These are phyloP conservation scores for Acanthamoeba rhysodes DNA, from an alignment of 208 protist species.

Conservation along the genomic window DNA sequence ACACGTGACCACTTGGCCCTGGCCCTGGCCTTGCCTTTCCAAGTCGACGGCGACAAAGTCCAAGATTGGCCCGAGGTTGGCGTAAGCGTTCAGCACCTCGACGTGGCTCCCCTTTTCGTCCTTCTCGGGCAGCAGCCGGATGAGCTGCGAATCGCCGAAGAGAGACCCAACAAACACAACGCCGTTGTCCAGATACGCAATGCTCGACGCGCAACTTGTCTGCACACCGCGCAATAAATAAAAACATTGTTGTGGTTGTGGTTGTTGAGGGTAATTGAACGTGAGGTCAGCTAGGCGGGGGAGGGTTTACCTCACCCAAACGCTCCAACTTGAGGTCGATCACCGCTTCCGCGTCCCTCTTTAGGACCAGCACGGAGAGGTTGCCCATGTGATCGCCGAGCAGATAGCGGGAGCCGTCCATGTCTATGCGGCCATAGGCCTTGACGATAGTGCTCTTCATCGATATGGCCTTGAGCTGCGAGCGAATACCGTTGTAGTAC, in stretches of 20 bases:
- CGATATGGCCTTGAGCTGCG: constrained; percentile 10
- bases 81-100: constrained; percentile 83
- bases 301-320: constrained; percentile 44
- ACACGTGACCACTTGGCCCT: constrained; percentile 91
- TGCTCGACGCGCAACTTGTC: constrained; percentile 76
- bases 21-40: constrained; percentile 90
- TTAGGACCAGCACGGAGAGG: constrained; percentile 80
- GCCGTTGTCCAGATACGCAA: constrained; percentile 90
- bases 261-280: too few species aligned
- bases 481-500: constrained; percentile 83
- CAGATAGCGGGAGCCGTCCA: constrained; percentile 85
- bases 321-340: constrained; percentile 55
- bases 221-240: background rate
- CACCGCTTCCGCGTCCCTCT: constrained; percentile 60
- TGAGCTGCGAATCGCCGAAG: constrained; percentile 89
- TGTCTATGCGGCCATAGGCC: constrained; percentile 82
- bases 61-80: constrained; percentile 91
- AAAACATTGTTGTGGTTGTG: too few species aligned
- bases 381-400: constrained; percentile 86
- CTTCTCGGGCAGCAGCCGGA: constrained; percentile 82
- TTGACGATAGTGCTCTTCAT: constrained; percentile 78
- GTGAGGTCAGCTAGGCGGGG: too few species aligned
- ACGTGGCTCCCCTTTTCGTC: constrained; percentile 84
- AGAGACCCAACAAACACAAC: constrained; percentile 89
- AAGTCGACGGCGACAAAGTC: constrained; percentile 91